Conservation (phyloP, 768 basidiomycete genomes). For the Russula foetens region DNA sequence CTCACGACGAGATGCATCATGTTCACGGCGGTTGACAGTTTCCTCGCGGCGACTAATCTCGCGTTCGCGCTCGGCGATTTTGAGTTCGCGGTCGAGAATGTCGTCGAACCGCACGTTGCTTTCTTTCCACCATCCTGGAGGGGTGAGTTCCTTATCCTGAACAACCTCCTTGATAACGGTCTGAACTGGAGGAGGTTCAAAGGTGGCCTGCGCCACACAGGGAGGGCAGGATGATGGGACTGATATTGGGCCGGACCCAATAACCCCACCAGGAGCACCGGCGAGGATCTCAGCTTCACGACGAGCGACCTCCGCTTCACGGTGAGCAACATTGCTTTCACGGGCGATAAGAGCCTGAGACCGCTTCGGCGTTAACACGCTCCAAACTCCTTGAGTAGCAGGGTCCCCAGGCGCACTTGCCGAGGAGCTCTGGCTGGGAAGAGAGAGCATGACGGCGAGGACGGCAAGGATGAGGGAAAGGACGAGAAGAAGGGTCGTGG, state of each 20-base stretch:
- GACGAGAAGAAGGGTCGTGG: constrained; percentile 80
- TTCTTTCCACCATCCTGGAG: constrained; percentile 71
- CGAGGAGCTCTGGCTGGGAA: constrained; percentile 49
- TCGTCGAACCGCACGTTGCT: constrained; percentile 70
- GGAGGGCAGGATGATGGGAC: constrained; percentile 39
- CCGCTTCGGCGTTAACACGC: constrained; percentile 74
- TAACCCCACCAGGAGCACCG: constrained; percentile 75
- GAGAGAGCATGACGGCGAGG: constrained; percentile 84
- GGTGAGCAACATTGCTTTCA: constrained; percentile 69
- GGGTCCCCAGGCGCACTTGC: constrained; percentile 26
- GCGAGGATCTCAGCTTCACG: constrained; percentile 81
- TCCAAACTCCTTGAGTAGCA: constrained; percentile 48
- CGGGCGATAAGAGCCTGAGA: constrained; percentile 72
- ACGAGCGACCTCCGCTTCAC: constrained; percentile 83
- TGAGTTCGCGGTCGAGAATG: constrained; percentile 75
- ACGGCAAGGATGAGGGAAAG: constrained; percentile 81
- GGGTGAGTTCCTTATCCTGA: constrained; percentile 70
- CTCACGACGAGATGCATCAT: constrained; percentile 81
- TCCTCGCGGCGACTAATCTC: constrained; percentile 86
- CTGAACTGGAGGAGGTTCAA: constrained; percentile 47
- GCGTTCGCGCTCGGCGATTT: constrained; percentile 76
- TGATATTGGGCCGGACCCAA: constrained; percentile 47
- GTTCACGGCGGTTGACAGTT: constrained; percentile 74
- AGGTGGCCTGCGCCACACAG: constrained; percentile 54
- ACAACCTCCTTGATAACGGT: constrained; percentile 86